Percentiles rank a stretch among this genome's conserved stretches.
Evolutionary conservation across 2,329 filamentous ascomycete genomes (phyloP).

Genomic region (Aspergillus pseudoglaucus): DNA sequence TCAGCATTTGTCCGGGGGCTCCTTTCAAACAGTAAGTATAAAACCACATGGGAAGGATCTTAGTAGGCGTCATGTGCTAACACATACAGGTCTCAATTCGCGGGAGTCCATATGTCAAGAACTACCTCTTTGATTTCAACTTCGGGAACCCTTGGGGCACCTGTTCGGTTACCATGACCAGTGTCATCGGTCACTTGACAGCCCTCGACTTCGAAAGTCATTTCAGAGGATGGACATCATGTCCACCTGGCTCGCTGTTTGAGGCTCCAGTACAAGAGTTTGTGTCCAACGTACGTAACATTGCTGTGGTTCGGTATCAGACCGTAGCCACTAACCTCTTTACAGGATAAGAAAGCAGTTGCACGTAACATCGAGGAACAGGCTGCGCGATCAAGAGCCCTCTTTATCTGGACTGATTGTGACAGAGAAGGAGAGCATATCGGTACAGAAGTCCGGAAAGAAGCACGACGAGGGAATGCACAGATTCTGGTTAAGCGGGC

Average conservation of each 20-base stretch:
- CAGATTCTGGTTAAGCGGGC: constrained; percentile 76
- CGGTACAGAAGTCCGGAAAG: constrained; percentile 78
- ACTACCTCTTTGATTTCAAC: constrained; percentile 85
- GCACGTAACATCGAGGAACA: constrained; percentile 79
- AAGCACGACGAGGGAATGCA: constrained; percentile 67
- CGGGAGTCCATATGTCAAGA: constrained; percentile 76
- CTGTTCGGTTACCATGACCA: constrained; percentile 88
- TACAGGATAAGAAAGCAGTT: constrained; percentile 68
- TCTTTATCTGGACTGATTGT: constrained; percentile 99
- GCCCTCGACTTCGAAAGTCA: constrained; percentile 67
- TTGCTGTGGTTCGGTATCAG: neutral
- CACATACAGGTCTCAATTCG: constrained; percentile 57
- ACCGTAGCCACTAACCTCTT: constrained; percentile 8
- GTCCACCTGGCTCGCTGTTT: constrained; percentile 73
- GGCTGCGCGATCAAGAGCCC: constrained; percentile 62
- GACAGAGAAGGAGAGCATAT: constrained; percentile 97
- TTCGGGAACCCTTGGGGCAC: constrained; percentile 75
- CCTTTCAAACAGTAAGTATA: constrained; percentile 58
- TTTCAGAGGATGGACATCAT: constrained; percentile 74
- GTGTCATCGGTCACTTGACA: constrained; percentile 82
- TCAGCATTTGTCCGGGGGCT: constrained; percentile 75
- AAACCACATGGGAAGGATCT: neutral
- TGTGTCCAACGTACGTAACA: constrained; percentile 55
- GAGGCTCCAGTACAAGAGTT: constrained; percentile 66
- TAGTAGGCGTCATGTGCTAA: constrained; percentile 9